Evolutionary conservation across 2,329 filamentous ascomycete species (phyloP).

Genomic region (Fusarium avenaceum): DNA sequence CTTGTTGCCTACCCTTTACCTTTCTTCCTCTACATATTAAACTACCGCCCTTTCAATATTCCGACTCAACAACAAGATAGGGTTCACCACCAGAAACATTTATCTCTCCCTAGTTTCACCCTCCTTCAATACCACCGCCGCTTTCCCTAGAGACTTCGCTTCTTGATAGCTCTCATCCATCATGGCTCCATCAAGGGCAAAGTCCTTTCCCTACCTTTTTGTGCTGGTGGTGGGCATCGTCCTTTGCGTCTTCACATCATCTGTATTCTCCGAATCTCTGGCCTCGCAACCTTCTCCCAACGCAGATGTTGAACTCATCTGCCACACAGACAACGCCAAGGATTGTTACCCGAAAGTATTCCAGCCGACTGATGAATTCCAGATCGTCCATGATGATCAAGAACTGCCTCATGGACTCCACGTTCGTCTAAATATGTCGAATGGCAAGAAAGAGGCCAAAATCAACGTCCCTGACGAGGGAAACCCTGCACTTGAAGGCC

Average conservation of each 20-base stretch:
- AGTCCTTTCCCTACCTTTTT: constrained; percentile 36
- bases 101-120: constrained; percentile 10
- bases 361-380: constrained; percentile 74
- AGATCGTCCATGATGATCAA: constrained; percentile 73
- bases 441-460: constrained; percentile 75
- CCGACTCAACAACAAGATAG: neutral
- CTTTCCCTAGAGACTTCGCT: neutral
- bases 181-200: constrained; percentile 48
- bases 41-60: constrained; percentile 17
- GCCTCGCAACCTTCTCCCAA: constrained; percentile 52
- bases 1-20: neutral
- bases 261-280: constrained; percentile 49
- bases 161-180: constrained; percentile 1
- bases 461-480: constrained; percentile 71
- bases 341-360: constrained; percentile 78
- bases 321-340: constrained; percentile 69
- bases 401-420: constrained; percentile 75
- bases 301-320: constrained; percentile 70
- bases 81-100: neutral
- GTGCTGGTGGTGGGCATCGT: constrained; percentile 49
- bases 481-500: constrained; percentile 62
- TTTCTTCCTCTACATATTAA: constrained; percentile 1
- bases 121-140: neutral
- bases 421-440: constrained; percentile 74
- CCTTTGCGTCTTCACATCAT: constrained; percentile 47